Conservation (phyloP, 441 rosid species). For the Pelargonium cotyledonis region DNA sequence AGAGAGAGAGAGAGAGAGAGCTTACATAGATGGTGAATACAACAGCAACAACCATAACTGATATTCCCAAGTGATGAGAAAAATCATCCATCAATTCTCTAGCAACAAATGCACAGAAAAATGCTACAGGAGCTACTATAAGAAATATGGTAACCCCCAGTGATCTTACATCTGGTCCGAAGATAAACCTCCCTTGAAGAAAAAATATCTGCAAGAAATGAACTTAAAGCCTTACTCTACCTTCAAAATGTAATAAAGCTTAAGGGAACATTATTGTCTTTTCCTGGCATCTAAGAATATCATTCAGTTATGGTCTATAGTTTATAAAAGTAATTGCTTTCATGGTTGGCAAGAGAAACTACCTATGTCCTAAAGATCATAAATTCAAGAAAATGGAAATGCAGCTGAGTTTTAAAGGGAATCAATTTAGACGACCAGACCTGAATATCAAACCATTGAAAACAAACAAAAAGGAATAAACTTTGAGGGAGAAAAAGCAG, state of each 20-base stretch:
- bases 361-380: background rate
- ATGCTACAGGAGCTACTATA: slow-evolving; percentile 57
- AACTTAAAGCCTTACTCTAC: slow-evolving; percentile 4
- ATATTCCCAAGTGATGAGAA: slow-evolving; percentile 54
- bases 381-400: background rate
- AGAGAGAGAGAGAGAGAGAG: slow-evolving; percentile 24
- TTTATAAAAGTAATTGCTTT: background rate
- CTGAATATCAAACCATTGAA: background rate
- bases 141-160: slow-evolving; percentile 58
- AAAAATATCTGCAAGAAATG: slow-evolving; percentile 58
- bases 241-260: background rate
- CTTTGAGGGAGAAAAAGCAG: background rate
- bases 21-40: slow-evolving; percentile 58
- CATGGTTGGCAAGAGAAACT: background rate
- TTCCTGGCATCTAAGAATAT: background rate
- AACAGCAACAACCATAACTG: slow-evolving; percentile 48
- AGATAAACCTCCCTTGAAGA: slow-evolving; percentile 69
- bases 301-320: background rate
- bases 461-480: background rate
- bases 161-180: slow-evolving; percentile 91
- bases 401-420: too few species aligned
- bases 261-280: background rate
- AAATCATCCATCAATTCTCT: slow-evolving; percentile 65
- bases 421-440: background rate
- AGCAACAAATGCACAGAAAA: slow-evolving; percentile 72